Evolutionary conservation across 257 asterid species (phyloP).

Genomic region (Vinca minor): DNA sequence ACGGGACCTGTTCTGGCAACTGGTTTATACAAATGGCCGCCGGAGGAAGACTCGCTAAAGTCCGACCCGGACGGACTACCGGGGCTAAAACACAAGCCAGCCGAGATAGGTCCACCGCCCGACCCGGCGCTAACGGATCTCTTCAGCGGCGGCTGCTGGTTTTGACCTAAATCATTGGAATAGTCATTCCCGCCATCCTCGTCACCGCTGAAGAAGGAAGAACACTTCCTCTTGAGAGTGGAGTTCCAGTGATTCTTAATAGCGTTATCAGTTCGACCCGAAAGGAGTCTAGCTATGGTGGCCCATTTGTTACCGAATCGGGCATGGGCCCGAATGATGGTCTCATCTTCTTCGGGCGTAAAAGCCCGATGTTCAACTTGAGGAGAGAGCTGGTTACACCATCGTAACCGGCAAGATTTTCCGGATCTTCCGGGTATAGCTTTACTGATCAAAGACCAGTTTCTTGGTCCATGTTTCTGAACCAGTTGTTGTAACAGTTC

Average conservation of each 20-base stretch:
- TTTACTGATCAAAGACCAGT: conserved; percentile 87
- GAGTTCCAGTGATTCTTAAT: conserved; percentile 95
- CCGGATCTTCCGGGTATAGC: conserved; percentile 86
- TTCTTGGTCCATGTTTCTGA: conserved; percentile 70
- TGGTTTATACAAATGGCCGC: conserved; percentile 41
- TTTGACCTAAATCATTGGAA: conserved; percentile 7
- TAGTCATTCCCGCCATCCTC: conserved; percentile 33
- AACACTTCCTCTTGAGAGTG: conserved; percentile 72
- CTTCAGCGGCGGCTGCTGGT: conserved; percentile 49
- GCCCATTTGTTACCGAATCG: conserved; percentile 95
- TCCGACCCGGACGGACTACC: conserved; percentile 85
- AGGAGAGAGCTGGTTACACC: conserved; percentile 98
- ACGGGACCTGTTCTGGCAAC: conserved; percentile 40
- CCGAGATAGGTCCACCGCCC: conserved; percentile 24
- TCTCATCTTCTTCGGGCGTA: conserved; percentile 70
- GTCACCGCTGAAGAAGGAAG: conserved; percentile 46
- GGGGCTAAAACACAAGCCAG: conserved; percentile 40
- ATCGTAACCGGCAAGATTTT: conserved; percentile 77
- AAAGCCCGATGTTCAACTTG: conserved; percentile 90
- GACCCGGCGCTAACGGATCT: conserved; percentile 83
- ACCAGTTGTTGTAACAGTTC: conserved; percentile 62
- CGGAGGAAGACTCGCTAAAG: conserved; percentile 37
- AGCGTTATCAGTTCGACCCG: conserved; percentile 97
- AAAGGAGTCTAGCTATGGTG: conserved; percentile 71
- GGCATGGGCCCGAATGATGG: conserved; percentile 75